Conservation (phyloP, 1,284 basidiomycete species). For the Melanopsichium pennsylvanicum region DNA sequence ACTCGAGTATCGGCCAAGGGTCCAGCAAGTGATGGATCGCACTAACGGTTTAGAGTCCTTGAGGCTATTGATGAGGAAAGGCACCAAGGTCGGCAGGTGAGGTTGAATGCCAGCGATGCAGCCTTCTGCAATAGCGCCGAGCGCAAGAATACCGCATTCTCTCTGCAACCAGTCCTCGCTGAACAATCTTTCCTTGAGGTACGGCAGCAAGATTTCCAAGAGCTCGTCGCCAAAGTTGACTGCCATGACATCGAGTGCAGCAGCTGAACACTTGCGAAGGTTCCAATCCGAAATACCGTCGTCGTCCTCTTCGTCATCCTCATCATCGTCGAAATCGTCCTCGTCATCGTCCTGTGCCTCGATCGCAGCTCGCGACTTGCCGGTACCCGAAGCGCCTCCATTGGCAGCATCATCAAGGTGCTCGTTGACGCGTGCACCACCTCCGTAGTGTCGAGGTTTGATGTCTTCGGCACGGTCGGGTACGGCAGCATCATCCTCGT, state of each 20-base stretch:
- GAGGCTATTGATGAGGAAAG: conserved; percentile 88
- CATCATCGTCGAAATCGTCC: conserved; percentile 79
- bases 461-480: conserved; percentile 83
- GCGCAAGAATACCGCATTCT: conserved; percentile 92
- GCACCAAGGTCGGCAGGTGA: conserved; percentile 88
- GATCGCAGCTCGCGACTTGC: conserved; percentile 61
- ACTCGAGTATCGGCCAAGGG: conserved; percentile 94
- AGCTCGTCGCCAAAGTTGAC: conserved; percentile 88
- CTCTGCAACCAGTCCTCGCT: conserved; percentile 90
- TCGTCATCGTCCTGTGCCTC: conserved; percentile 74
- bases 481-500: conserved; percentile 81
- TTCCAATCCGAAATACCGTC: conserved; percentile 99
- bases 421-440: conserved; percentile 75
- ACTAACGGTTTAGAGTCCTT: conserved; percentile 96
- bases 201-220: conserved; percentile 84
- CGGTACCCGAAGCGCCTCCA: conserved; percentile 58
- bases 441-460: conserved; percentile 86
- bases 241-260: conserved; percentile 94
- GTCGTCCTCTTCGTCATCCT: conserved; percentile 91
- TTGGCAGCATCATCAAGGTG: conserved; percentile 52
- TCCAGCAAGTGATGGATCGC: conserved; percentile 99
- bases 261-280: conserved; percentile 95
- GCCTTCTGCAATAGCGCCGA: conserved; percentile 98
- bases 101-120: conserved; percentile 96
- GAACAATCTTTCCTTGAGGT: conserved; percentile 93